Evolutionary conservation across 2,329 filamentous ascomycete genomes (phyloP).

Genomic region (Phialophora tarda): DNA sequence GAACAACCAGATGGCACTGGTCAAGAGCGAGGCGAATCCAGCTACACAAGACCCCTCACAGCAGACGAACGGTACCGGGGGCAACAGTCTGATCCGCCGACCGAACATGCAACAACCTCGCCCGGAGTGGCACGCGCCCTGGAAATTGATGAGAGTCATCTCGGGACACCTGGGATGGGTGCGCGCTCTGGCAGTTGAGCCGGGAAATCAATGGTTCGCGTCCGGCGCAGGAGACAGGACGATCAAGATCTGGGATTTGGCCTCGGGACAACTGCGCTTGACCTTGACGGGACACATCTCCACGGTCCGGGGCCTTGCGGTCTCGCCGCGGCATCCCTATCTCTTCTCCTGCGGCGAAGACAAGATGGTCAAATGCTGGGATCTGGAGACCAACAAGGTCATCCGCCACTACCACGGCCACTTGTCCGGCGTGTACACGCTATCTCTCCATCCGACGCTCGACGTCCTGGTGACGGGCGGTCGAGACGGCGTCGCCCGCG

Average conservation of each 20-base stretch:
- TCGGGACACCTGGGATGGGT: constrained; percentile 98
- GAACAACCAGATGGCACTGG: constrained; percentile 71
- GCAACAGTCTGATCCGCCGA: constrained; percentile 60
- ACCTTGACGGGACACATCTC: constrained; percentile 95
- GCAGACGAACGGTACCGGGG: constrained; percentile 45
- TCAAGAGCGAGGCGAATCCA: constrained; percentile 48
- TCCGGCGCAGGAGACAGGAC: constrained; percentile 93
- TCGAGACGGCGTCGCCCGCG: constrained; percentile 88
- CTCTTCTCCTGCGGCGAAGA: constrained; percentile 98
- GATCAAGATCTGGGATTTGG: constrained; percentile 98
- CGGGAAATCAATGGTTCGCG: constrained; percentile 96
- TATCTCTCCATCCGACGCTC: constrained; percentile 90
- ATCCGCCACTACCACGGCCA: constrained; percentile 98
- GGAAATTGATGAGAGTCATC: constrained; percentile 98
- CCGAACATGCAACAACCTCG: constrained; percentile 71
- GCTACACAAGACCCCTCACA: constrained; percentile 48
- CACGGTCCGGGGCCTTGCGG: constrained; percentile 86
- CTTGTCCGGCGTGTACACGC: constrained; percentile 90
- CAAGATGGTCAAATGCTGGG: constrained; percentile 99
- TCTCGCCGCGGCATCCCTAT: constrained; percentile 92
- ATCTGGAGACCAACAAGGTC: constrained; percentile 99
- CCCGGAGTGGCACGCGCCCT: constrained; percentile 96
- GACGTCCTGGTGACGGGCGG: constrained; percentile 95
- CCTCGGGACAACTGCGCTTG: constrained; percentile 79
- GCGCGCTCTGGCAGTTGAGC: constrained; percentile 84